Conservation (phyloP, 1,284 basidiomycete species). For the Sporisorium reilianum region DNA sequence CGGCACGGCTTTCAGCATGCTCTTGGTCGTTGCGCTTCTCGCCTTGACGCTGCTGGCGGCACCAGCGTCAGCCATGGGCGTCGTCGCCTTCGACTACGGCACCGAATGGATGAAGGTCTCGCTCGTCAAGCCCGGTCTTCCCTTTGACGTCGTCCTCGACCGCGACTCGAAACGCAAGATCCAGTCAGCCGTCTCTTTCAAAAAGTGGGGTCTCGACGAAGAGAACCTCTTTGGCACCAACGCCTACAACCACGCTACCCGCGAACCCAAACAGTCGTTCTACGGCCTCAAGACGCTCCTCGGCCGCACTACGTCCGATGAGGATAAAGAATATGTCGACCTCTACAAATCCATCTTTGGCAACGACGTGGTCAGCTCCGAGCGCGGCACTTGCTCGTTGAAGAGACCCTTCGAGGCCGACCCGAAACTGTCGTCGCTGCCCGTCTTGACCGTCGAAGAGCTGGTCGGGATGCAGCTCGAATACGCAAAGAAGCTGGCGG, state of each 20-base stretch:
- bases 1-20: slow-evolving; percentile 28
- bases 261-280: slow-evolving; percentile 90
- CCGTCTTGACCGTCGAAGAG: slow-evolving; percentile 78
- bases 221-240: slow-evolving; percentile 90
- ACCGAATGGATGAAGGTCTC: slow-evolving; percentile 79
- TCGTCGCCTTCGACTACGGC: slow-evolving; percentile 68
- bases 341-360: slow-evolving; percentile 54
- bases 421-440: slow-evolving; percentile 37
- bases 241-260: slow-evolving; percentile 85
- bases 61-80: slow-evolving; percentile 57
- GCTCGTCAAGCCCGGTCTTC: slow-evolving; percentile 92
- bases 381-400: slow-evolving; percentile 52
- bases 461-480: slow-evolving; percentile 93
- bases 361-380: slow-evolving; percentile 52
- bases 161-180: slow-evolving; percentile 98
- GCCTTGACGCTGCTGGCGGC: slow-evolving; percentile 30
- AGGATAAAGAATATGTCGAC: slow-evolving; percentile 38
- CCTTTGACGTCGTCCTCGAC: slow-evolving; percentile 95
- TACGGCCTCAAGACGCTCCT: slow-evolving; percentile 88
- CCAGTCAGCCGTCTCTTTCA: slow-evolving; percentile 77
- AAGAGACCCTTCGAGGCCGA: slow-evolving; percentile 47
- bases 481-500: slow-evolving; percentile 89
- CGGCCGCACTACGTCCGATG: slow-evolving; percentile 70
- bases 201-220: slow-evolving; percentile 57
- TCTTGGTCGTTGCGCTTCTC: slow-evolving; percentile 26